These are phyloP conservation scores for Penicillium crystallinum DNA, from an alignment of 495 filamentous ascomycete genomes.

Conservation along the genomic window DNA sequence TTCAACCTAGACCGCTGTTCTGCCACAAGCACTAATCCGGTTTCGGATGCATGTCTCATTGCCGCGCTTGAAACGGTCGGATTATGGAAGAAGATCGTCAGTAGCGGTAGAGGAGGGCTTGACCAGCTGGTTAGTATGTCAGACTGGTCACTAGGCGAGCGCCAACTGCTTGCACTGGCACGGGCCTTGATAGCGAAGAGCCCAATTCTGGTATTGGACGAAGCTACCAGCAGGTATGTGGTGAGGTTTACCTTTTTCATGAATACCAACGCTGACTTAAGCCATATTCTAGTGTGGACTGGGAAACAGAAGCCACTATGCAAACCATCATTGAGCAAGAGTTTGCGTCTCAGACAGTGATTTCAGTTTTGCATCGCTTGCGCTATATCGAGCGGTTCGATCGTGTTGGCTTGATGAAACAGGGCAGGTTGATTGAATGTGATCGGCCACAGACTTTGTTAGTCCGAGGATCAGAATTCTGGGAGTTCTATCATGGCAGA, in stretches of 20 bases:
- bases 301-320: slow-evolving; percentile 20
- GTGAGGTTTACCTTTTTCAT: not conserved
- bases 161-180: slow-evolving; percentile 20
- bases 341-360: slow-evolving; percentile 36
- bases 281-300: slow-evolving; percentile 15
- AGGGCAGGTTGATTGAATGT: slow-evolving; percentile 32
- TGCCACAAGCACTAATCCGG: not conserved
- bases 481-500: not conserved
- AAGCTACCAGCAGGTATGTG: slow-evolving; percentile 24
- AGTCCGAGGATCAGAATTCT: slow-evolving; percentile 4
- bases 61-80: slow-evolving; percentile 9
- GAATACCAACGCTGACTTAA: not conserved
- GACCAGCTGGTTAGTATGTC: not conserved
- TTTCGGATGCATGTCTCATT: slow-evolving; percentile 8
- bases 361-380: slow-evolving; percentile 39
- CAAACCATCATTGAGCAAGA: slow-evolving; percentile 24
- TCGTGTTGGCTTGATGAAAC: slow-evolving; percentile 32
- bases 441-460: slow-evolving; percentile 29
- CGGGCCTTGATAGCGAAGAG: slow-evolving; percentile 12
- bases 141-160: slow-evolving; percentile 19
- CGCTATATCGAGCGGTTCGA: slow-evolving; percentile 40
- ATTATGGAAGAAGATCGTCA: slow-evolving; percentile 26
- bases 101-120: slow-evolving; percentile 9
- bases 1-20: not conserved
- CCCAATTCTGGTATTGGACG: slow-evolving; percentile 20